Conservation (phyloP, 2,329 filamentous ascomycete genomes). For the Colletotrichum sp. region DNA sequence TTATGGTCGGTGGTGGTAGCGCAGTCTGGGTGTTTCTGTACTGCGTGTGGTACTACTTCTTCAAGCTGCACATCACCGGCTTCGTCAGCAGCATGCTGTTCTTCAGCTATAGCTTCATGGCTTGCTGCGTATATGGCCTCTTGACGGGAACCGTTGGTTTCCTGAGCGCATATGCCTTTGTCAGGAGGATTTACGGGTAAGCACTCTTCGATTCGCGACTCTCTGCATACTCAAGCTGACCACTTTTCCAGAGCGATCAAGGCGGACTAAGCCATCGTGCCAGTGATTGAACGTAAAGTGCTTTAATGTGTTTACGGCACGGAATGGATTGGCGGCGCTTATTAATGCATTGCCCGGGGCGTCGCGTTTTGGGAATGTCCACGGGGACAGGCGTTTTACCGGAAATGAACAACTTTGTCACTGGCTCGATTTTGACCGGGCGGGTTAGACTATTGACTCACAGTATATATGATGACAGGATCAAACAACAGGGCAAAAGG, state of each 20-base stretch:
- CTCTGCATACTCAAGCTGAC: conserved; percentile 3
- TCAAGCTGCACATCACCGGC: conserved; percentile 80
- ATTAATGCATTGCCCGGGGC: conserved; percentile 9
- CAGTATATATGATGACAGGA: conserved; percentile 17
- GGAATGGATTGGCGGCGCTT: not conserved
- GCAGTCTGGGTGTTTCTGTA: conserved; percentile 84
- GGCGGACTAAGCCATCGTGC: conserved; percentile 41
- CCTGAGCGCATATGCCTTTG: conserved; percentile 82
- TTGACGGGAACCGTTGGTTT: conserved; percentile 86
- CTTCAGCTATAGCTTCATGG: conserved; percentile 84
- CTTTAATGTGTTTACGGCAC: not conserved
- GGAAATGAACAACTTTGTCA: not conserved
- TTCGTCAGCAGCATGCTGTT: conserved; percentile 82
- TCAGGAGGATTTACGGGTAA: conserved; percentile 82
- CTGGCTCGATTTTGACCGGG: not conserved
- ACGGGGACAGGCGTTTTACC: conserved; percentile 6
- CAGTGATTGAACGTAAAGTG: not conserved
- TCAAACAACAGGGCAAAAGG: not conserved
- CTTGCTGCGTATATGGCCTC: conserved; percentile 81
- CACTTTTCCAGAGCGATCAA: conserved; percentile 53
- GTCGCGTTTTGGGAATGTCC: conserved; percentile 4
- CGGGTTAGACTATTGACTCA: not conserved
- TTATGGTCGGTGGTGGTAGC: conserved; percentile 78
- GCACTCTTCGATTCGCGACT: conserved; percentile 28
- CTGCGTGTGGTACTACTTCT: conserved; percentile 83